Base-by-base conservation (phyloP, 2,329 filamentous ascomycete genomes). In the Decorospora gaudefroyi region DNA sequence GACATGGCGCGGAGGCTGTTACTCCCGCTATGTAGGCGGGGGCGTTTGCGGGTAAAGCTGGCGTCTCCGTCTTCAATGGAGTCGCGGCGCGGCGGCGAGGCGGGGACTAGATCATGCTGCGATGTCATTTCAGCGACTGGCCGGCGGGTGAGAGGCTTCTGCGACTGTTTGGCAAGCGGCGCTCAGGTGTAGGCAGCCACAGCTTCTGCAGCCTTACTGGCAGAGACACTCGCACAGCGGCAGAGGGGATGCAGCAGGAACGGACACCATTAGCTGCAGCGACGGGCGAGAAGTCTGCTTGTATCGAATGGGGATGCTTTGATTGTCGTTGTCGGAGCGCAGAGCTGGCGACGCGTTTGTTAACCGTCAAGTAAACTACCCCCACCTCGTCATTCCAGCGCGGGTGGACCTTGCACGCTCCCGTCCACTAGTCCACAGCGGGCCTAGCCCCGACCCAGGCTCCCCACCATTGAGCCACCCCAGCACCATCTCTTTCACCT, bases 261-360 rank as follows among this genome's bases (percentile, higher is more conserved):
- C 42, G 50, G 49, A 52, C 41, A 61, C 57, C 62, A 68, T 67
- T 55, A 56, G 61, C 58, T 55, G 48, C 45, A 49, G 43, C 47
- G 37, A 46, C 43, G 26, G 22, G 8, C 25, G 11, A 4, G 15
- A 26, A 22, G 10, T n/a, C n/a, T n/a, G n/a, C n/a, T n/a, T n/a
- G n/a, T n/a, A n/a, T n/a, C n/a, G n/a, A n/a, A n/a, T n/a, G n/a
- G n/a, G n/a, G n/a, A n/a, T n/a, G n/a, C n/a, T n/a, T n/a, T n/a
- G n/a, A n/a, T n/a, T n/a, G n/a, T 23, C 6, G 21, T 95, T 89
- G 49, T 84, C 83, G 69, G 87, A 82, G 61, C 96, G 84, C 59
- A 95, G 69, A 95, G 92, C 66, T 57, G 15, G 26, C n/a, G 23
- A 49, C 46, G 50, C 50, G 50, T 46, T 36, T 19, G 29, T 32